These are phyloP conservation scores for Neurospora terricola DNA, from an alignment of 495 filamentous ascomycete genomes.

Conservation along the genomic window DNA sequence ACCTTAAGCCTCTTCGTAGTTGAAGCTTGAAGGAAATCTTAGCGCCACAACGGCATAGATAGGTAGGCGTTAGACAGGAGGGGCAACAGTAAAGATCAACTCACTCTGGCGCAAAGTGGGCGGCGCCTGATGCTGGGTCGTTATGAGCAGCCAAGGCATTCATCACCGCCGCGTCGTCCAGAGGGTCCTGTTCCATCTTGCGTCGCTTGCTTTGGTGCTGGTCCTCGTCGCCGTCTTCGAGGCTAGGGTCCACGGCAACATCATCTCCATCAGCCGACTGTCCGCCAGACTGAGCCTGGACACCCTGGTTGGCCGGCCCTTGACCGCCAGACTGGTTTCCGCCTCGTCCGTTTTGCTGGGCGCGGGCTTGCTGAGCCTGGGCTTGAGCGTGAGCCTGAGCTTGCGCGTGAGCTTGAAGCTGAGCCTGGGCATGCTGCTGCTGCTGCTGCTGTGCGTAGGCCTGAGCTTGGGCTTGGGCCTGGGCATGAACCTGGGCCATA, in stretches of 20 bases:
- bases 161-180: conserved; percentile 32
- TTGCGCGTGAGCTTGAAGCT: not conserved
- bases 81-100: conserved; percentile 2
- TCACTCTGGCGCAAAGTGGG: conserved; percentile 30
- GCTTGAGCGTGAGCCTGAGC: not conserved
- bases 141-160: conserved; percentile 29
- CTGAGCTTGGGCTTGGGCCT: not conserved
- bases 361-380: not conserved
- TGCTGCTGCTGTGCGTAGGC: not conserved
- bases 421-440: not conserved
- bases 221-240: conserved; percentile 18
- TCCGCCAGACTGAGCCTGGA: conserved; percentile 5
- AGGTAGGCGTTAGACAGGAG: not conserved
- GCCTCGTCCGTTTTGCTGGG: not conserved
- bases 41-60: not conserved
- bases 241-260: conserved; percentile 21
- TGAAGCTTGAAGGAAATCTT: conserved; percentile 8
- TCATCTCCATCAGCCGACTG: conserved; percentile 10
- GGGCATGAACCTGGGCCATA: not conserved
- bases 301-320: not conserved
- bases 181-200: conserved; percentile 3
- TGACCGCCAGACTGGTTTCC: not conserved
- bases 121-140: conserved; percentile 16
- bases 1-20: conserved; percentile 25
- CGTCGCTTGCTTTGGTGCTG: conserved; percentile 8